Conservation (phyloP, 768 basidiomycete genomes). For the Multifurca ochricompacta region DNA sequence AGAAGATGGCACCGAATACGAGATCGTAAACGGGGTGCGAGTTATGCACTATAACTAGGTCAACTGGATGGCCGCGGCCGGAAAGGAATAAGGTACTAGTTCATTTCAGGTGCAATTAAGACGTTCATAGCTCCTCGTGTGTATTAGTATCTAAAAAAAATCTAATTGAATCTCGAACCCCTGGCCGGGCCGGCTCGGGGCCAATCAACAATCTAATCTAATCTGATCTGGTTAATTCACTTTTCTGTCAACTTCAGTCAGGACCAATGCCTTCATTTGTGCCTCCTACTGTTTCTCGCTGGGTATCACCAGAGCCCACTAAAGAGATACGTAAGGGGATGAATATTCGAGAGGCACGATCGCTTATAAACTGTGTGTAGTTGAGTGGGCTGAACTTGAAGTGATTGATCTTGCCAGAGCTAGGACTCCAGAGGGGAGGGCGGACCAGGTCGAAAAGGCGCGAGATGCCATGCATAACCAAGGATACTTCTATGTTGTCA, state of each 20-base stretch:
- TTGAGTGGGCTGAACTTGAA: no score
- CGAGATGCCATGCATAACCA: no score
- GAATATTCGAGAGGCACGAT: background rate
- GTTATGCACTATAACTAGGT: conserved; percentile 30
- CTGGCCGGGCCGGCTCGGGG: no score
- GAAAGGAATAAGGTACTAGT: background rate
- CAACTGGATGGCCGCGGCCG: no score
- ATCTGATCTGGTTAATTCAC: no score
- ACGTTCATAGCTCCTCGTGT: background rate
- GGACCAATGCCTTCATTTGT: conserved; percentile 14
- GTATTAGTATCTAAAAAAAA: background rate
- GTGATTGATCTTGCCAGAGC: no score
- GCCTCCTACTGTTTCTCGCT: conserved; percentile 19
- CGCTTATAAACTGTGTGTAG: background rate
- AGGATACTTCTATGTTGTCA: no score
- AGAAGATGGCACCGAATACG: conserved; percentile 29
- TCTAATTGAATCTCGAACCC: no score
- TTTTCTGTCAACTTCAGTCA: no score
- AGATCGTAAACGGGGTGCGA: conserved; percentile 28
- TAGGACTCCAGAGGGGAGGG: no score
- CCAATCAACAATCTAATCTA: no score
- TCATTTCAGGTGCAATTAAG: background rate
- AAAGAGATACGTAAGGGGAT: background rate
- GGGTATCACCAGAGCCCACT: conserved; percentile 10
- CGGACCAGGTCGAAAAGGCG: no score